These are phyloP conservation scores for Suhomyces sp. DNA, from an alignment of 805 yeast species.

Conservation along the genomic window DNA sequence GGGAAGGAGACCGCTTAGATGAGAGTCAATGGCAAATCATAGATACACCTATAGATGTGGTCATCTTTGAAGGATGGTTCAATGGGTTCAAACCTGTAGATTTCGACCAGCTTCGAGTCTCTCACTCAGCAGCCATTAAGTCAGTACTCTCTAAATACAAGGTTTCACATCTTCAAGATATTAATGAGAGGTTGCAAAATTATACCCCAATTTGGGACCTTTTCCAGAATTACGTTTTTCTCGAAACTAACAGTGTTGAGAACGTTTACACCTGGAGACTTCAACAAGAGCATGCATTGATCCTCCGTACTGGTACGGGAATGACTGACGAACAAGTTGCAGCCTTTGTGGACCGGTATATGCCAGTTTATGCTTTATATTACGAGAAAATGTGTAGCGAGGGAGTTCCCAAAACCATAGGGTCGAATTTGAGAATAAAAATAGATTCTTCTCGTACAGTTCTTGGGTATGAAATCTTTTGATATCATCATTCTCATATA, in stretches of 20 bases:
- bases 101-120: constrained; percentile 18
- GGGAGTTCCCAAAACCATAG: constrained; percentile 11
- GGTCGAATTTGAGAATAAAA: constrained; percentile 15
- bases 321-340: constrained; percentile 75
- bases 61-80: constrained; percentile 94
- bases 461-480: too few species aligned
- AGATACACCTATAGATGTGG: constrained; percentile 51
- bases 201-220: constrained; percentile 57
- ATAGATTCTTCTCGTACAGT: too few species aligned
- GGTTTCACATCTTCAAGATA: constrained; percentile 28
- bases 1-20: constrained; percentile 74
- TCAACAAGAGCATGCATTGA: constrained; percentile 69
- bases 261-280: constrained; percentile 78
- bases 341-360: constrained; percentile 74
- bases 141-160: constrained; percentile 20
- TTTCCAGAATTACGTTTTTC: constrained; percentile 60
- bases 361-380: constrained; percentile 81
- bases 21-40: constrained; percentile 36
- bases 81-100: constrained; percentile 58
- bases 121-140: constrained; percentile 18
- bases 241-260: constrained; percentile 57
- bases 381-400: constrained; percentile 43
- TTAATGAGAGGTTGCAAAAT: constrained; percentile 52
- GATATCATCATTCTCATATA: too few species aligned
- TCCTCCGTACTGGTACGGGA: constrained; percentile 56